Conservation (phyloP, 805 yeast species). For the Ascoidea asiatica region DNA sequence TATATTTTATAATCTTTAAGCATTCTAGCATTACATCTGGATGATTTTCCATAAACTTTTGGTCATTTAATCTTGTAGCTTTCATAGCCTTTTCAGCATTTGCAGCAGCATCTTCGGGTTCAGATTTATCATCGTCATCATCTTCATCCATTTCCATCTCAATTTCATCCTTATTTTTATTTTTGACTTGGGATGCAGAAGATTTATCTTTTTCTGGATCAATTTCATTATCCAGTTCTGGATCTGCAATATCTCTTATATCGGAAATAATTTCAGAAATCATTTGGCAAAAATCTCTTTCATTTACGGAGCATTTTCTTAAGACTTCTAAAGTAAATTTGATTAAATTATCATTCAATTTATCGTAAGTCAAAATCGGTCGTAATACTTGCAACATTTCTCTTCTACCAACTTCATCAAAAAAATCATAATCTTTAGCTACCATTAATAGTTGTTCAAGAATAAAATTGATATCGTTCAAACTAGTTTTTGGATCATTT, state of each 20-base stretch:
- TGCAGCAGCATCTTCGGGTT: conserved; percentile 13
- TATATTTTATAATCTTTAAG: conserved; percentile 51
- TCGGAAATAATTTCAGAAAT: conserved; percentile 79
- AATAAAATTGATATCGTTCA: conserved; percentile 63
- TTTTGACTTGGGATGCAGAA: conserved; percentile 6
- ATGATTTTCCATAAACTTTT: conserved; percentile 18
- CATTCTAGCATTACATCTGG: conserved; percentile 44
- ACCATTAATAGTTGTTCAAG: conserved; percentile 59
- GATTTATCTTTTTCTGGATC: conserved; percentile 12
- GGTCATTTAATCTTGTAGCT: too few species aligned
- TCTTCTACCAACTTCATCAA: conserved; percentile 85
- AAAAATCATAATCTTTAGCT: conserved; percentile 64
- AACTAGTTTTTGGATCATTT: conserved; percentile 33
- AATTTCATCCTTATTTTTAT: conserved; percentile 21
- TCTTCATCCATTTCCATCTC: conserved; percentile 13
- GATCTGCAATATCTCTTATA: conserved; percentile 48
- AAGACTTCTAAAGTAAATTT: conserved; percentile 51
- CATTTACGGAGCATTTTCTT: conserved; percentile 59
- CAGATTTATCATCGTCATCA: conserved; percentile 11
- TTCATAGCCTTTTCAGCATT: conserved; percentile 2
- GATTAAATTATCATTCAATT: conserved; percentile 38
- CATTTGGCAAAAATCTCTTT: conserved; percentile 74
- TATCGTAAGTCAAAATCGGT: conserved; percentile 43
- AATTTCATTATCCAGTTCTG: conserved; percentile 23
- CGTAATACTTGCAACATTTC: conserved; percentile 50